These are phyloP conservation scores for Epichloe sp. DNA, from an alignment of 2,329 filamentous ascomycete species.

Conservation along the genomic window DNA sequence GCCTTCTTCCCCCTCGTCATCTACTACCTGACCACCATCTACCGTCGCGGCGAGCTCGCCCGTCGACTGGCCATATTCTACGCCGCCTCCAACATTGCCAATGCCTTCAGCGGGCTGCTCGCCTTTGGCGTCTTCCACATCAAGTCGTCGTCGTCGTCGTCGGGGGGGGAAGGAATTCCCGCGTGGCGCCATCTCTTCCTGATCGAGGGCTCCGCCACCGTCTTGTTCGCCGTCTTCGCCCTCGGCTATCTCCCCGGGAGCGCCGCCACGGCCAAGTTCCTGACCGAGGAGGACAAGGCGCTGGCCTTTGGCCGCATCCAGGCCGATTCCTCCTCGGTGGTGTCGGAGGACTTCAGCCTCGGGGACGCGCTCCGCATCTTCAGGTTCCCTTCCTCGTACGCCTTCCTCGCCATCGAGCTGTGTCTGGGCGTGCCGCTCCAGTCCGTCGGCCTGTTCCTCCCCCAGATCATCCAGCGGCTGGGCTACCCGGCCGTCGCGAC, in stretches of 20 bases:
- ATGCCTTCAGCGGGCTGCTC: constrained; percentile 35
- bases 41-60: constrained; percentile 32
- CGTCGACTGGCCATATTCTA: constrained; percentile 53
- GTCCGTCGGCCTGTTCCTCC: constrained; percentile 39
- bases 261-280: constrained; percentile 50
- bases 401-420: constrained; percentile 40
- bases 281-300: constrained; percentile 50
- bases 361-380: constrained; percentile 39
- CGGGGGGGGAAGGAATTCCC: constrained; percentile 11
- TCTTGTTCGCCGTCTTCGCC: constrained; percentile 49
- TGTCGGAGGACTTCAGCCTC: constrained; percentile 39
- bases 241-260: constrained; percentile 59
- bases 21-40: constrained; percentile 40
- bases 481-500: constrained; percentile 42
- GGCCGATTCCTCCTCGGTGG: constrained; percentile 55
- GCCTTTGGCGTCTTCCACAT: constrained; percentile 38
- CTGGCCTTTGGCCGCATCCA: constrained; percentile 64
- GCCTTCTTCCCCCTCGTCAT: constrained; percentile 42
- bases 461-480: constrained; percentile 39
- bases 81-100: constrained; percentile 61
- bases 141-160: constrained; percentile 9
- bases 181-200: constrained; percentile 40
- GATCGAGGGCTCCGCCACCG: constrained; percentile 42
- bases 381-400: constrained; percentile 32
- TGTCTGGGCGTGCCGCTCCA: constrained; percentile 48